Conservation (phyloP, 2,329 filamentous ascomycete species). For the Pseudocercospora macadamiae region DNA sequence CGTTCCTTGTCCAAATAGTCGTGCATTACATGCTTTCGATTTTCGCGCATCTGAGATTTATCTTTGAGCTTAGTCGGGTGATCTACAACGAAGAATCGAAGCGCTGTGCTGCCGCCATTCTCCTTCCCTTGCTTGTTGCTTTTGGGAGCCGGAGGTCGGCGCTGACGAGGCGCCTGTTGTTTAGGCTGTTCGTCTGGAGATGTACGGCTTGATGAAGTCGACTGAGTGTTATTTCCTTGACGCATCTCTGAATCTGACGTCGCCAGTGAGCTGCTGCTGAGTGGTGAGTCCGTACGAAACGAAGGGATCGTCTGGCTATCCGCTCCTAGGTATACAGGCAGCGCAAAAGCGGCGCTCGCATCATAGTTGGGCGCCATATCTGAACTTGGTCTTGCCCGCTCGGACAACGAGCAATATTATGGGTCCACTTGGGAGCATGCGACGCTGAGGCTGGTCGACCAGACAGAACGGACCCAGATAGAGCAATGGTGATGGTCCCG, state of each 20-base stretch:
- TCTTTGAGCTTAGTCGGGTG: slow-evolving; percentile 35
- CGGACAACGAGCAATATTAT: neutral
- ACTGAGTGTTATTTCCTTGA: no score
- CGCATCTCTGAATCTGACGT: neutral
- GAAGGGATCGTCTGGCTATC: neutral
- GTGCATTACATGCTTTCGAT: slow-evolving; percentile 38
- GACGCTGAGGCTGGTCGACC: neutral
- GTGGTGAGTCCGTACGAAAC: neutral
- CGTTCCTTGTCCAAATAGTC: slow-evolving; percentile 37
- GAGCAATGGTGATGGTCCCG: neutral
- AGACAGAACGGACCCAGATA: no score
- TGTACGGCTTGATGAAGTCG: no score
- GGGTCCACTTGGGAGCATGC: neutral
- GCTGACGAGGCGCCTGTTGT: neutral
- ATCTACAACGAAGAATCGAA: slow-evolving; percentile 33
- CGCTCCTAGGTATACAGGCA: neutral
- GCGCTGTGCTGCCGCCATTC: neutral
- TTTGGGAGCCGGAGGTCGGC: neutral
- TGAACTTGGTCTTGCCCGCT: neutral
- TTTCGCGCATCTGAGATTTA: slow-evolving; percentile 33
- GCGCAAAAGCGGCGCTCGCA: neutral
- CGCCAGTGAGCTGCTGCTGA: neutral
- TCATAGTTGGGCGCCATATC: neutral
- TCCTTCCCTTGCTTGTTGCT: neutral
- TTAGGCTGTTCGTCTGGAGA: neutral